Evolutionary conservation across 202 grass and related monocot species (phyloP), one percentile per base, ranked within the genome.

Genomic region (Cymbopogon flexuosus): DNA sequence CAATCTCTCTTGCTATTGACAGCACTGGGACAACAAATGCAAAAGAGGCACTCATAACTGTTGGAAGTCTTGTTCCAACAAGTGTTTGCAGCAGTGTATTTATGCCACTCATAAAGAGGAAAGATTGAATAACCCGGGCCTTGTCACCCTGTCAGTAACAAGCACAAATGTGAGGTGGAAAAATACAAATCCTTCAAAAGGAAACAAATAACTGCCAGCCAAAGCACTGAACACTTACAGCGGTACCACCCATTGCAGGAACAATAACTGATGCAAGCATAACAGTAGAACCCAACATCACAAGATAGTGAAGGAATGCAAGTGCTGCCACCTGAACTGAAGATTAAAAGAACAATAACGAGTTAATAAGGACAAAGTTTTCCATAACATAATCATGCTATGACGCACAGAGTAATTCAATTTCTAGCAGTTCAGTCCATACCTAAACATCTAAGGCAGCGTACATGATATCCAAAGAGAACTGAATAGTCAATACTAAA

Each of bases 1-100:
- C 49, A 10, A 85, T 83, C 22, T 88, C 31, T 33, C 71, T 93
- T 70, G 93, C 93, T 75, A 99, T 90, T 84, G 96, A 99, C 40
- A 88, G 47, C 31, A 99, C 92, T 4, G 96, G 90, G 79, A 96
- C 78, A 61, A 87, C 81, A 80, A 99, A 99, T 64, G 92, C 92
- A 70, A 96, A 99, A 27, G 96, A 99, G 27, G 88, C 84, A 79
- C 82, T 92, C 96, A 99, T 99, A 62, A 99, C 62, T 68, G 92
- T 96, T 18, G 96, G 96, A 61, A 99, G 90, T 3, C 96, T 85
- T 8, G 87, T 88, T 79, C 96, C 96, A 45, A 93, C 18, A 63
- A 99, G 76, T 60, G 96, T 99, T 84, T 99, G 96, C 22, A 96
- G 70, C 68, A 99, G 80, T 27, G 96, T 99, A 81, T 99, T 97